Evolutionary conservation across 2,329 filamentous ascomycete species (phyloP).

Genomic region (Xylariaceae sp.): DNA sequence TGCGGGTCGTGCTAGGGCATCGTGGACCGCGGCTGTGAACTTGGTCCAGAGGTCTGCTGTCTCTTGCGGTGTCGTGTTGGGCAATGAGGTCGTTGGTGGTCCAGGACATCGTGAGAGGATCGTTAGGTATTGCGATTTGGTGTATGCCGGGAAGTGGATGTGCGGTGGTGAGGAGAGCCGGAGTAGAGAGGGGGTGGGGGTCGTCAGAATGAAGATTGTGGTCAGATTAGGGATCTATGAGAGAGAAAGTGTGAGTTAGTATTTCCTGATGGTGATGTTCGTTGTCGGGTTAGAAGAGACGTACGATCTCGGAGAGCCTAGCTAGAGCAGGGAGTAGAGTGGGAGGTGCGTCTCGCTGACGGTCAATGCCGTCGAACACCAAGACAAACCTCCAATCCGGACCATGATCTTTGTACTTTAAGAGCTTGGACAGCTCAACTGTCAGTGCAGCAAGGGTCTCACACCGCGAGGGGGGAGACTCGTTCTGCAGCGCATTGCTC

Average conservation of each 20-base stretch:
- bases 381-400: conserved; percentile 64
- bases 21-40: conserved; percentile 81
- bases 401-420: conserved; percentile 41
- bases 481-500: conserved; percentile 47
- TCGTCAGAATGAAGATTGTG: conserved; percentile 55
- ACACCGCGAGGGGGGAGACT: conserved; percentile 56
- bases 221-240: conserved; percentile 72
- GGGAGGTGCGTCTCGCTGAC: conserved; percentile 71
- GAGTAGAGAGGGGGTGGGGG: conserved; percentile 47
- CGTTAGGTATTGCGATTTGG: conserved; percentile 70
- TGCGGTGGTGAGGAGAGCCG: conserved; percentile 66
- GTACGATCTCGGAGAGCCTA: conserved; percentile 73
- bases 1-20: conserved; percentile 76
- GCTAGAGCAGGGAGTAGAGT: conserved; percentile 79
- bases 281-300: conserved; percentile 34
- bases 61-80: conserved; percentile 49
- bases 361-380: conserved; percentile 84
- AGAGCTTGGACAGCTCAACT: conserved; percentile 65
- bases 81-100: conserved; percentile 42
- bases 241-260: conserved; percentile 11
- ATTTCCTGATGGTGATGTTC: background rate
- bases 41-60: conserved; percentile 71
- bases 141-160: conserved; percentile 80
- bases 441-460: conserved; percentile 76
- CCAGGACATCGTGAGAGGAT: conserved; percentile 60